Conservation (phyloP, 2,329 filamentous ascomycete species). For the Hymenoscyphus salicellus region DNA sequence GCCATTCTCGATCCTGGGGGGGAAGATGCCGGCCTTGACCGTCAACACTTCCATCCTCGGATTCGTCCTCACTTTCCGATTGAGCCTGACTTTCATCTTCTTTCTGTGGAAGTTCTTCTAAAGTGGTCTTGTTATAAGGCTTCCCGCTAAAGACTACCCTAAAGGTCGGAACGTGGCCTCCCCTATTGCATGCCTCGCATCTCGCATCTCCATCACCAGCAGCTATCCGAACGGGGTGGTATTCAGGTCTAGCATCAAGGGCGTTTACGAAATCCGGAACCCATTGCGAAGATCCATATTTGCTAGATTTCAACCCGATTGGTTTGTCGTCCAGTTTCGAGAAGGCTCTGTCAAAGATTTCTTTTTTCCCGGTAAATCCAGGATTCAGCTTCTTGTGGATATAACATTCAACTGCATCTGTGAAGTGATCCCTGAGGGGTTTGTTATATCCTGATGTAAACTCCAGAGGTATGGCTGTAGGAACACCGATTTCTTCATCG, state of each 20-base stretch:
- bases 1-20: conserved; percentile 46
- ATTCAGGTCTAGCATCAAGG: conserved; percentile 62
- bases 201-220: conserved; percentile 39
- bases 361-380: conserved; percentile 59
- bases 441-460: conserved; percentile 66
- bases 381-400: conserved; percentile 76
- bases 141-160: conserved; percentile 61
- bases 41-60: conserved; percentile 36
- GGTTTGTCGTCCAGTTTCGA: conserved; percentile 67
- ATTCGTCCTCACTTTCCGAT: conserved; percentile 38
- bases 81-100: conserved; percentile 40
- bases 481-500: conserved; percentile 60
- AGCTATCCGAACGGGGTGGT: conserved; percentile 35
- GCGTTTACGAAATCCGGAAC: conserved; percentile 62
- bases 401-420: conserved; percentile 74
- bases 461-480: conserved; percentile 60
- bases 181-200: conserved; percentile 60
- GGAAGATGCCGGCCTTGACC: conserved; percentile 47
- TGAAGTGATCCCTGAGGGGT: conserved; percentile 70
- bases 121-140: conserved; percentile 62
- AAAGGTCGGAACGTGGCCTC: conserved; percentile 64
- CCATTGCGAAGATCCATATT: conserved; percentile 72
- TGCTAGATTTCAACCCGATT: conserved; percentile 63
- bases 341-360: conserved; percentile 67
- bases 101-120: conserved; percentile 59